These are phyloP conservation scores for Alliaria petiolata DNA, from an alignment of 345 rosid genomes.

Conservation along the genomic window DNA sequence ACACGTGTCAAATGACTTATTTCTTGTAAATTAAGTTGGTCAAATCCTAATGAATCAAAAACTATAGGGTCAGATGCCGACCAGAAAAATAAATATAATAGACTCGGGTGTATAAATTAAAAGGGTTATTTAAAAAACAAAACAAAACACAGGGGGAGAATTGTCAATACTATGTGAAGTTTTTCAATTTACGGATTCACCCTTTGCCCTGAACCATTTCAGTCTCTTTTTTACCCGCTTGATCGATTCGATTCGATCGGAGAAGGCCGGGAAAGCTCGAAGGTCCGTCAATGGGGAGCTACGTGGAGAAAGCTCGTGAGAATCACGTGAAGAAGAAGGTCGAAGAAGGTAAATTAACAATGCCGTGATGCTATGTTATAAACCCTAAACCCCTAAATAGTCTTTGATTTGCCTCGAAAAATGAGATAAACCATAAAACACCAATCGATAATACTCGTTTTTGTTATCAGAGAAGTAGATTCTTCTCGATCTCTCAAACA, in stretches of 20 bases:
- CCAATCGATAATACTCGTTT: neutral
- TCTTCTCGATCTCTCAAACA: neutral
- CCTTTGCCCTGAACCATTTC: slow-evolving; percentile 22
- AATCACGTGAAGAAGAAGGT: slow-evolving; percentile 99
- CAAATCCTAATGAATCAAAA: neutral
- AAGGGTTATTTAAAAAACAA: neutral
- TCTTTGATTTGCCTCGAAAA: neutral
- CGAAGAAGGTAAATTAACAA: slow-evolving; percentile 66
- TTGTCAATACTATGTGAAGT: neutral
- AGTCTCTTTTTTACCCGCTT: neutral
- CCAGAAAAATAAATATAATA: no score
- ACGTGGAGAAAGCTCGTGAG: slow-evolving; percentile 84
- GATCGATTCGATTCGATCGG: slow-evolving; percentile 16
- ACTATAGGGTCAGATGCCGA: neutral
- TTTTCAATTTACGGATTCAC: neutral
- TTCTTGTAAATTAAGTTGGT: neutral
- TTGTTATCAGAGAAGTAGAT: neutral
- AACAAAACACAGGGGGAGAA: neutral
- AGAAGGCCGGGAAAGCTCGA: slow-evolving; percentile 4
- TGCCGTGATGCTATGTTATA: neutral
- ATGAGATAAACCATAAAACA: neutral
- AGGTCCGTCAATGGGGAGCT: slow-evolving; percentile 60
- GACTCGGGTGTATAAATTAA: no score
- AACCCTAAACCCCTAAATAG: slow-evolving; percentile 18
- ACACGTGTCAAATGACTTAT: slow-evolving; percentile 27